Evolutionary conservation across 352 stramenopile species (phyloP).

Genomic region (Globisporangium camurandrum): DNA sequence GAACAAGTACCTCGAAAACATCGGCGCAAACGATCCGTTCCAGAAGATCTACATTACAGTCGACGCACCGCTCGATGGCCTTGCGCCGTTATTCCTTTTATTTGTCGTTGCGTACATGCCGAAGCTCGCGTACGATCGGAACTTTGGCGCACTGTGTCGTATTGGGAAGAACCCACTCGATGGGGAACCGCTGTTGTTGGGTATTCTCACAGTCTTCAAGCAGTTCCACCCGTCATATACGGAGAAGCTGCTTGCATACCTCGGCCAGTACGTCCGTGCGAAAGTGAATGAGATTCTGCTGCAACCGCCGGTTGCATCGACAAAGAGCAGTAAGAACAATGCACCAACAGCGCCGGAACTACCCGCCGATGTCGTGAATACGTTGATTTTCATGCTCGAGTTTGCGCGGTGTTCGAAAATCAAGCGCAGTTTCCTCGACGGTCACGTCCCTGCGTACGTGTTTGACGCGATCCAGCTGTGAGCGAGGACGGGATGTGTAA

Average conservation of each 20-base stretch:
- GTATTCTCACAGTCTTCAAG: constrained; percentile 90
- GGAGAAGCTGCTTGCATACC: constrained; percentile 89
- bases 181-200: constrained; percentile 86
- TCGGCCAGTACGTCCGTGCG: constrained; percentile 90
- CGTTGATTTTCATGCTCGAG: constrained; percentile 87
- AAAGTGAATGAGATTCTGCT: constrained; percentile 82
- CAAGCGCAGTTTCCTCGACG: constrained; percentile 73
- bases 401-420: constrained; percentile 81
- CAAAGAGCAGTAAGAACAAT: constrained; percentile 23
- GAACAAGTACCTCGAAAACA: constrained; percentile 90
- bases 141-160: constrained; percentile 86
- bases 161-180: constrained; percentile 90
- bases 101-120: constrained; percentile 91
- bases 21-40: constrained; percentile 88
- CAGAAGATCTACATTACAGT: constrained; percentile 93
- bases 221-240: constrained; percentile 94
- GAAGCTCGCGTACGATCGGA: constrained; percentile 90
- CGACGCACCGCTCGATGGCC: constrained; percentile 83
- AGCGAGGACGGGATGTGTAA: not conserved
- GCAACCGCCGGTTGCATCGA: not conserved
- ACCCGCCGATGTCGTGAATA: constrained; percentile 79
- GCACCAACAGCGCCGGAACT: constrained; percentile 35
- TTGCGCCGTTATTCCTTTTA: constrained; percentile 89
- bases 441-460: constrained; percentile 82
- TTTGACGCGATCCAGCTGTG: constrained; percentile 84